Base-by-base conservation (phyloP, 257 asterid species). In the Leonotis leonurus region DNA sequence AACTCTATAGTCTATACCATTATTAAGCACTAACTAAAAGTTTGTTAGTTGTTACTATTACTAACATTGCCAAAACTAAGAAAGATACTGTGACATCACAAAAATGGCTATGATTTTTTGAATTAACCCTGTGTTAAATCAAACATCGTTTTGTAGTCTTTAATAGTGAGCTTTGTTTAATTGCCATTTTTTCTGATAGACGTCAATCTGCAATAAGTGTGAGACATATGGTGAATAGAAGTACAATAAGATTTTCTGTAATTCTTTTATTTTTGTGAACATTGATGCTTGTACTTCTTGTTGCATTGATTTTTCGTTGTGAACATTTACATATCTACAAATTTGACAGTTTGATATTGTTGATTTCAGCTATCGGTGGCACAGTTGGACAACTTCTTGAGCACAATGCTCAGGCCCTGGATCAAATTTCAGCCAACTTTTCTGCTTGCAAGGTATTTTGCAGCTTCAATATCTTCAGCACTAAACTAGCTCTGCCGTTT, bases 361-460 rank as follows among this genome's bases (percentile, higher is more conserved):
- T 65, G 14, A 75, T 78, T 78, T 78, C 85, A 92, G 97, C 60
- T 58, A 89, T 92, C 57, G 96, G 91, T 73, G 97, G 95, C 39
- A 56, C 74, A 61, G 65, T 79, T 56, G 95, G 95, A 30, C 89
- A 77, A 68, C 84, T 85, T 67, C 92, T 85, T 72, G 83, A 89
- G 84, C 85, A 82, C 74, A 85, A 48, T 68, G 83, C 94, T 57
- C 83, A 78, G 41, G 85, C 87, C 45, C 73, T 92, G 87, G 96
- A 85, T 61, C 88, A 83, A 77, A 83, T 89, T 72, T 82, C 84
- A 61, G 79, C 85, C 54, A 92, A 92, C 70, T 83, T 89, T 70
- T 48, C 77, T 56, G 40, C 80, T 73, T 73, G 66, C 74, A 78
- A 87, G 95, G 97, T 92, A 70, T 61, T 53, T 61, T 36, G 65